Evolutionary conservation across 768 basidiomycete genomes (phyloP).

Genomic region (Lentinus brumalis): DNA sequence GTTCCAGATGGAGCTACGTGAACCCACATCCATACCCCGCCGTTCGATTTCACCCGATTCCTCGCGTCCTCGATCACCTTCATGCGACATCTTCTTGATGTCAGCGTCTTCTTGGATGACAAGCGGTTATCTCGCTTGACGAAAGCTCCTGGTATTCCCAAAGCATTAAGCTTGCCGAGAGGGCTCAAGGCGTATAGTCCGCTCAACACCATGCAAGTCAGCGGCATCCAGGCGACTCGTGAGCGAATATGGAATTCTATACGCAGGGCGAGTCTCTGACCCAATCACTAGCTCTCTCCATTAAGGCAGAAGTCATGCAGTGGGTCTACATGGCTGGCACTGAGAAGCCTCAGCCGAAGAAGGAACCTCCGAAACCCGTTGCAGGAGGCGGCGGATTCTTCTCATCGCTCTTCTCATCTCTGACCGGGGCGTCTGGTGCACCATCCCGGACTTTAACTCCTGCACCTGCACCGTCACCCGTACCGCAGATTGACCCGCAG

Average conservation of each 20-base stretch:
- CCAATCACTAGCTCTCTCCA: slow-evolving; percentile 46
- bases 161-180: slow-evolving; percentile 52
- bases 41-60: slow-evolving; percentile 89
- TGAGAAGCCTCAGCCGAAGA: slow-evolving; percentile 50
- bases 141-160: slow-evolving; percentile 60
- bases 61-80: slow-evolving; percentile 91
- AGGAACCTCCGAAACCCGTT: slow-evolving; percentile 29
- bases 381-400: slow-evolving; percentile 36
- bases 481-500: slow-evolving; percentile 24
- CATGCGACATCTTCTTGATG: slow-evolving; percentile 75
- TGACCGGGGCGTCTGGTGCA: slow-evolving; percentile 26
- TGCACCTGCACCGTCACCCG: slow-evolving; percentile 38
- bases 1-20: slow-evolving; percentile 87
- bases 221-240: slow-evolving; percentile 65
- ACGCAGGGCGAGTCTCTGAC: slow-evolving; percentile 9
- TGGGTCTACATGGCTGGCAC: slow-evolving; percentile 72
- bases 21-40: slow-evolving; percentile 77
- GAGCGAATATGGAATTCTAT: slow-evolving; percentile 28
- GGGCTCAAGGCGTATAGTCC: slow-evolving; percentile 59
- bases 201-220: slow-evolving; percentile 68
- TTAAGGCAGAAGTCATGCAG: slow-evolving; percentile 80
- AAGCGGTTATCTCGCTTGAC: slow-evolving; percentile 66
- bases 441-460: slow-evolving; percentile 37
- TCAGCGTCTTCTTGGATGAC: slow-evolving; percentile 84
- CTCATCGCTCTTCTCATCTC: slow-evolving; percentile 41